These are phyloP conservation scores for Leucosporidium yakuticum DNA, from an alignment of 768 basidiomycete genomes.

Conservation along the genomic window DNA sequence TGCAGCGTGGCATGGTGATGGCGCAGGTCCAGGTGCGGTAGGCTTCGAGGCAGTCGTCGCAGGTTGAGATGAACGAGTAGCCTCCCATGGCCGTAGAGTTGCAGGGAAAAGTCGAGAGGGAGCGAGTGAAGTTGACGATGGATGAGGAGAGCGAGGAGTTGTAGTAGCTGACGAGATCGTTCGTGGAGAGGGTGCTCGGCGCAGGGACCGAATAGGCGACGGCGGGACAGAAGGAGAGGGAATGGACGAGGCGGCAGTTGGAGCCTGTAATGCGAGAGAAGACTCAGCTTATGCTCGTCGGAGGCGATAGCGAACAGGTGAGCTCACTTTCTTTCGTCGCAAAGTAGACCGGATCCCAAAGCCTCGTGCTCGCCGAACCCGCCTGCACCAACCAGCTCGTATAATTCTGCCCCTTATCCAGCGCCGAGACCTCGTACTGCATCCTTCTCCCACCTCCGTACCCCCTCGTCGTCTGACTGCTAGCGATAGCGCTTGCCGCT, in stretches of 20 bases:
- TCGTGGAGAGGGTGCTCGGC: slow-evolving; percentile 51
- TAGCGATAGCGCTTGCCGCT: neutral
- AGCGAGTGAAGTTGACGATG: slow-evolving; percentile 67
- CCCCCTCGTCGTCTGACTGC: slow-evolving; percentile 16
- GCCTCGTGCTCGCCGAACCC: slow-evolving; percentile 45
- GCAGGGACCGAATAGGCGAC: slow-evolving; percentile 66
- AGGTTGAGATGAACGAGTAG: slow-evolving; percentile 72
- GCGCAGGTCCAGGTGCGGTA: slow-evolving; percentile 76
- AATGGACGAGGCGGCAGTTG: slow-evolving; percentile 67
- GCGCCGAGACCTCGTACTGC: slow-evolving; percentile 60
- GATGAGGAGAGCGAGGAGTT: slow-evolving; percentile 40
- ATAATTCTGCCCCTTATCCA: slow-evolving; percentile 67
- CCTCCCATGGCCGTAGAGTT: slow-evolving; percentile 54
- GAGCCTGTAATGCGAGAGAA: slow-evolving; percentile 47
- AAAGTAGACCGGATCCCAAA: slow-evolving; percentile 66
- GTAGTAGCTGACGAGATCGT: slow-evolving; percentile 50
- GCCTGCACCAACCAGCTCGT: slow-evolving; percentile 60
- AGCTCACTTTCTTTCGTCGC: slow-evolving; percentile 65
- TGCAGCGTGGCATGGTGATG: slow-evolving; percentile 67
- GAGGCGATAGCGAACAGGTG: neutral
- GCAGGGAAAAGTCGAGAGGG: slow-evolving; percentile 67
- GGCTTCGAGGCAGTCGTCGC: slow-evolving; percentile 64
- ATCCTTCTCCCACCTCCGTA: slow-evolving; percentile 55
- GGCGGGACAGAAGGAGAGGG: slow-evolving; percentile 67
- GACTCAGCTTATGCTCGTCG: neutral